phyloP scores from a whole-genome alignment of 257 asterid genomes.

The Plantago ovata region DNA sequence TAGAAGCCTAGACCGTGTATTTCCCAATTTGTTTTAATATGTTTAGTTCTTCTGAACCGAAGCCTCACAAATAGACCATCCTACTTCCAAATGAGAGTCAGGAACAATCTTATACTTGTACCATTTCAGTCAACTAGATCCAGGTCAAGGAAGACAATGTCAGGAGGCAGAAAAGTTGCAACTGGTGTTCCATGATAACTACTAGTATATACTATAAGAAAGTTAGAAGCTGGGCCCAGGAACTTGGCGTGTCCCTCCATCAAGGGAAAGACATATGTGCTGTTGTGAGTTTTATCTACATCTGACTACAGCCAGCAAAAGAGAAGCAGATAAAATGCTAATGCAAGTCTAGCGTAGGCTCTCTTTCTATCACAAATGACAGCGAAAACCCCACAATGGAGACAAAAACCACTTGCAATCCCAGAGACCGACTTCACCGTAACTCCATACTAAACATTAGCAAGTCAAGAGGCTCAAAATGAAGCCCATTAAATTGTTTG shows the following conservation, averaged over 20 bases:
- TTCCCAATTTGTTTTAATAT: no score
- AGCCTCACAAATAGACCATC: background rate
- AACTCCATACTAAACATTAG: background rate
- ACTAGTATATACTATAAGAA: background rate
- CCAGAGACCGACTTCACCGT: slow-evolving; percentile 10
- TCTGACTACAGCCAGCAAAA: slow-evolving; percentile 2
- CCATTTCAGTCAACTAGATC: background rate
- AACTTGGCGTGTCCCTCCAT: background rate
- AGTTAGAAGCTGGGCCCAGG: background rate
- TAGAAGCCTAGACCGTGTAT: no score
- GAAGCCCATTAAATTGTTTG: background rate
- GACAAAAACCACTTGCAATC: background rate
- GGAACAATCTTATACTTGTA: background rate
- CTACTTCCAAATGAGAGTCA: background rate
- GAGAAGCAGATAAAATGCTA: background rate
- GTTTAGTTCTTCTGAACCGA: no score
- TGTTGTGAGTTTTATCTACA: background rate
- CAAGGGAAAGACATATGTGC: background rate
- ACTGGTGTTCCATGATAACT: background rate
- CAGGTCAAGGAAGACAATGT: background rate
- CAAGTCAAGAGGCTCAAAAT: background rate
- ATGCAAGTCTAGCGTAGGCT: background rate
- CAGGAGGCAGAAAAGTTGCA: background rate
- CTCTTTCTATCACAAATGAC: background rate
- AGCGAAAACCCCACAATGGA: background rate